Conservation (phyloP, 192 early-diverging fungal species). For the Coemansia sp. region DNA sequence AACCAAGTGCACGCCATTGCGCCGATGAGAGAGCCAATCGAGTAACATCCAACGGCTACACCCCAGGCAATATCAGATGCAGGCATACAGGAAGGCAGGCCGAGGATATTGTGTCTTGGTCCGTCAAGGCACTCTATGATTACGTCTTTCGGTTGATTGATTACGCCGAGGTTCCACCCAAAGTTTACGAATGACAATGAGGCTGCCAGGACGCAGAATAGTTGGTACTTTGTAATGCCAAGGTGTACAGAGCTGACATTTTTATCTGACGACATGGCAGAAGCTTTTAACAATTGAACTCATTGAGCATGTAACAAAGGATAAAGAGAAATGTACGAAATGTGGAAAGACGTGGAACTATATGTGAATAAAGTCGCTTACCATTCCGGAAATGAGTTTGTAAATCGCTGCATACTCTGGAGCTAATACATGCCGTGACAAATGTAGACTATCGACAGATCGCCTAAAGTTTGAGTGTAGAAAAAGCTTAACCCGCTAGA, state of each 20-base stretch:
- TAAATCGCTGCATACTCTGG: no score
- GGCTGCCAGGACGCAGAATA: slow-evolving; percentile 44
- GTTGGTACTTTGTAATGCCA: slow-evolving; percentile 52
- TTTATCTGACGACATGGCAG: not conserved
- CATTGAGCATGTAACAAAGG: not conserved
- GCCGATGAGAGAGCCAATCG: slow-evolving; percentile 66
- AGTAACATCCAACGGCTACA: slow-evolving; percentile 55
- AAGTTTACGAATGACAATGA: slow-evolving; percentile 43
- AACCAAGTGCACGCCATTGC: slow-evolving; percentile 60
- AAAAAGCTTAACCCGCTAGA: no score
- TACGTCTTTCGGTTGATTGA: slow-evolving; percentile 57
- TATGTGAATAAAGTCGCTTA: no score
- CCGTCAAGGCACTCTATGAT: slow-evolving; percentile 47
- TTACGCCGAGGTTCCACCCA: slow-evolving; percentile 52
- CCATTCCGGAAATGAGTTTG: no score
- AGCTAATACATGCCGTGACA: no score
- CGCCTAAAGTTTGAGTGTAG: no score
- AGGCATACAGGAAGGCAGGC: slow-evolving; percentile 40
- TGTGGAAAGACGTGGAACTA: not conserved
- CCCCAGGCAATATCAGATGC: slow-evolving; percentile 52
- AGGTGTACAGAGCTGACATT: not conserved
- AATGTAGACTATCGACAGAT: not conserved
- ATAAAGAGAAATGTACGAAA: not conserved
- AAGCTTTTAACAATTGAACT: not conserved
- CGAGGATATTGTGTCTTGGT: slow-evolving; percentile 14